phyloP scores from a whole-genome alignment of 805 yeast species.

The Ogataea trehalophila region DNA sequence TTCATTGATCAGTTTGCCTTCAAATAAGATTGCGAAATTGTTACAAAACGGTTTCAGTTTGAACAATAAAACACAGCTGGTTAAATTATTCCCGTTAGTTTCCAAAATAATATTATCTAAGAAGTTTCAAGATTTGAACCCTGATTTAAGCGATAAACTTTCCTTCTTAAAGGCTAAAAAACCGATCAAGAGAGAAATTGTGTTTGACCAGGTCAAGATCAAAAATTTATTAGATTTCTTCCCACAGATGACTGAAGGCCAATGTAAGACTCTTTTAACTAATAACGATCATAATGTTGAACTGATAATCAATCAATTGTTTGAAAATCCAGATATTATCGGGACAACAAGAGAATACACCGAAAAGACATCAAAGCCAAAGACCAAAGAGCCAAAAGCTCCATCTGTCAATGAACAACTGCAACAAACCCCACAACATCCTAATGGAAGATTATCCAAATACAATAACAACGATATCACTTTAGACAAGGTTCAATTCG shows the following conservation, averaged over 20 bases:
- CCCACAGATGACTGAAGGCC: slow-evolving; percentile 50
- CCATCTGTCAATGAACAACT: neutral
- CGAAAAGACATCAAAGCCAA: slow-evolving; percentile 5
- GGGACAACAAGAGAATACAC: slow-evolving; percentile 30
- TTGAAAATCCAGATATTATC: slow-evolving; percentile 55
- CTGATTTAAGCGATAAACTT: slow-evolving; percentile 48
- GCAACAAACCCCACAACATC: neutral
- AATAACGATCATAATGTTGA: slow-evolving; percentile 51
- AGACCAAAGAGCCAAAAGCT: neutral
- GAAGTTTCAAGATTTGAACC: slow-evolving; percentile 40
- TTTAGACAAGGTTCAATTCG: slow-evolving; percentile 27
- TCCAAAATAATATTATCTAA: slow-evolving; percentile 49
- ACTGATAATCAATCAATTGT: slow-evolving; percentile 47
- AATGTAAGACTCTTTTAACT: slow-evolving; percentile 45
- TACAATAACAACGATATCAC: slow-evolving; percentile 30
- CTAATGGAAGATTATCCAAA: slow-evolving; percentile 16
- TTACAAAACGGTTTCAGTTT: slow-evolving; percentile 43
- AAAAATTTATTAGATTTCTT: slow-evolving; percentile 51
- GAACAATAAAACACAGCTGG: slow-evolving; percentile 36
- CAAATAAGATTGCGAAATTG: slow-evolving; percentile 36
- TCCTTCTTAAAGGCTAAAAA: slow-evolving; percentile 36
- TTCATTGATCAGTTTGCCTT: slow-evolving; percentile 45
- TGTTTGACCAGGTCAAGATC: slow-evolving; percentile 35
- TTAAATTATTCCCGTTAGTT: slow-evolving; percentile 46
- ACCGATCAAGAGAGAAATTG: neutral